Percentiles rank a stretch among this genome's conserved stretches.
Conservation (phyloP, 164 flowering plant genomes). For the Umbilicus rupestris region DNA sequence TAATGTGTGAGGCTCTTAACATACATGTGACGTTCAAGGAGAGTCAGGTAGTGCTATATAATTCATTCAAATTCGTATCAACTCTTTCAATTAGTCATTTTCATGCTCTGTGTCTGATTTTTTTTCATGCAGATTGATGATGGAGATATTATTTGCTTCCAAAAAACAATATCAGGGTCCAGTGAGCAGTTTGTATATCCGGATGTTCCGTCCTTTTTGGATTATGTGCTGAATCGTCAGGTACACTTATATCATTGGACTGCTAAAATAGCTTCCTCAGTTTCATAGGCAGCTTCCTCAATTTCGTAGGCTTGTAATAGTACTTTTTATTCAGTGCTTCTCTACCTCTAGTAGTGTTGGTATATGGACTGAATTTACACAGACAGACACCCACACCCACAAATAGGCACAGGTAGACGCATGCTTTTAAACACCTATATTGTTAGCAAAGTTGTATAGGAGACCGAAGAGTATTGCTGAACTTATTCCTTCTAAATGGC, state of each 20-base stretch:
- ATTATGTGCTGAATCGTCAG: slow-evolving; percentile 72
- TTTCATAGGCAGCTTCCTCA: background rate
- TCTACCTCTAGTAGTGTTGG: background rate
- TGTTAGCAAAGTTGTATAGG: background rate
- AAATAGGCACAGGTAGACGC: background rate
- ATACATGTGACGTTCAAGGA: slow-evolving; percentile 36
- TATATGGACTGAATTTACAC: background rate
- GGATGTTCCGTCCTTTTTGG: slow-evolving; percentile 68
- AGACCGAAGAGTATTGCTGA: background rate
- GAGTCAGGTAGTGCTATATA: slow-evolving; percentile 41
- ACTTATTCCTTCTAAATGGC: too few relatives aligned
- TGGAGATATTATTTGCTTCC: slow-evolving; percentile 73
- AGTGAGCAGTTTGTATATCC: slow-evolving; percentile 42
- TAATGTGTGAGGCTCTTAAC: slow-evolving; percentile 71
- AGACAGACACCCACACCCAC: background rate
- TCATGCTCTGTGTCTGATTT: background rate
- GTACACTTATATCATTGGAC: slow-evolving; percentile 18
- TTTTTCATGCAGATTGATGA: slow-evolving; percentile 52
- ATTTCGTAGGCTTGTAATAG: background rate
- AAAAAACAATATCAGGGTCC: slow-evolving; percentile 34
- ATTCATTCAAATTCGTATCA: background rate
- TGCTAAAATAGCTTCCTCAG: background rate
- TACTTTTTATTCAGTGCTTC: background rate
- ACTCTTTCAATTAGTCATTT: background rate
- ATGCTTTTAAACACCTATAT: background rate